phyloP scores from a whole-genome alignment of 2,329 filamentous ascomycete genomes.

The Aspergillus bombycis region DNA sequence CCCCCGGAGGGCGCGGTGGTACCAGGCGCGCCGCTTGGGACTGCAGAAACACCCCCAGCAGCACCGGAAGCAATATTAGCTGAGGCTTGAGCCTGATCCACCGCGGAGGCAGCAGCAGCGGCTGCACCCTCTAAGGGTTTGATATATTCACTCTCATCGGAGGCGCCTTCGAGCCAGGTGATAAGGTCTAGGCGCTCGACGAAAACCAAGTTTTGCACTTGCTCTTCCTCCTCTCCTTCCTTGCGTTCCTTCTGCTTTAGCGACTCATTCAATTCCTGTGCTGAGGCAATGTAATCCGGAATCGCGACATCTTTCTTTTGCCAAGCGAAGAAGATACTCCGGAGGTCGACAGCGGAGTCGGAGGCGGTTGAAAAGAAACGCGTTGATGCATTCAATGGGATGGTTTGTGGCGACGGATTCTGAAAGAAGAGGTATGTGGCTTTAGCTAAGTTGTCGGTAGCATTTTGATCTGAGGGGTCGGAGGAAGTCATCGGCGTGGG shows the following conservation, averaged over 20 bases:
- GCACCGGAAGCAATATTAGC: slow-evolving; percentile 57
- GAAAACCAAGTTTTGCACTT: slow-evolving; percentile 86
- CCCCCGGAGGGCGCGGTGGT: slow-evolving; percentile 29
- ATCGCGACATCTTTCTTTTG: slow-evolving; percentile 87
- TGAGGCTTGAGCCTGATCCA: slow-evolving; percentile 45
- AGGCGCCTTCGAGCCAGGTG: slow-evolving; percentile 88
- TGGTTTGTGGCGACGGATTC: slow-evolving; percentile 60
- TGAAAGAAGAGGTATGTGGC: slow-evolving; percentile 81
- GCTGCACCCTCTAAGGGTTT: slow-evolving; percentile 73
- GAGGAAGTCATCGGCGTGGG: slow-evolving; percentile 75
- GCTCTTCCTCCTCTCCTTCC: slow-evolving; percentile 48
- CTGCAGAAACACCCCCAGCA: slow-evolving; percentile 45
- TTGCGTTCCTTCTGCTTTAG: slow-evolving; percentile 51
- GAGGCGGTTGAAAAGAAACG: slow-evolving; percentile 79
- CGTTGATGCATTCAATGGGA: slow-evolving; percentile 74
- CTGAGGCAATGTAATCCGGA: slow-evolving; percentile 86
- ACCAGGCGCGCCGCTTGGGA: slow-evolving; percentile 49
- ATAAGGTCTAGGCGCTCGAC: slow-evolving; percentile 89
- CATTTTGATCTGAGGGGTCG: slow-evolving; percentile 64
- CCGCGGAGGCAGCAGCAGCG: slow-evolving; percentile 39
- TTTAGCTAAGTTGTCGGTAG: slow-evolving; percentile 65
- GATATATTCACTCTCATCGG: slow-evolving; percentile 91
- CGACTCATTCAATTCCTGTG: slow-evolving; percentile 78
- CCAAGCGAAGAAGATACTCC: slow-evolving; percentile 96
- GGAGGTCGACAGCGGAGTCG: slow-evolving; percentile 75